These are phyloP conservation scores for Kwoniella sp. DNA, from an alignment of 768 basidiomycete species.

Conservation along the genomic window DNA sequence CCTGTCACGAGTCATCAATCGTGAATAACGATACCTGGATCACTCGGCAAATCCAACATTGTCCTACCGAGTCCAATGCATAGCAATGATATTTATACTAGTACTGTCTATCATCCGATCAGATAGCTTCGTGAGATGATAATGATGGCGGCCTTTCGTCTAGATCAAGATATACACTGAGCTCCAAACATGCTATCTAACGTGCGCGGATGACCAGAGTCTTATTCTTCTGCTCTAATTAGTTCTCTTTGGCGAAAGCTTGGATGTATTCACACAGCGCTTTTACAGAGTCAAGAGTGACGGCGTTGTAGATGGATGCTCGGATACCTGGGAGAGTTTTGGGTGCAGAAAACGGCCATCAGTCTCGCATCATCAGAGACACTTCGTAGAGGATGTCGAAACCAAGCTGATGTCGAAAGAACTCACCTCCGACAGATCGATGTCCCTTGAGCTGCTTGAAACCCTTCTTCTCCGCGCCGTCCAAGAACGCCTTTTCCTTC, in stretches of 20 bases:
- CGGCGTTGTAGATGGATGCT: constrained; percentile 84
- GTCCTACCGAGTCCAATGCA: too few relatives aligned
- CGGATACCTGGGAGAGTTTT: constrained; percentile 65
- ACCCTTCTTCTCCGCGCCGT: constrained; percentile 74
- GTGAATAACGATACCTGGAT: too few relatives aligned
- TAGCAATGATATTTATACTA: too few relatives aligned
- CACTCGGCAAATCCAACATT: too few relatives aligned
- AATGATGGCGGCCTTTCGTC: too few relatives aligned
- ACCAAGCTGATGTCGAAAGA: background rate
- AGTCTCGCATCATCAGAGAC: too few relatives aligned
- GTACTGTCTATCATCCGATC: too few relatives aligned
- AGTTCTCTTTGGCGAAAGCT: constrained; percentile 43
- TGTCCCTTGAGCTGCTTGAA: constrained; percentile 92
- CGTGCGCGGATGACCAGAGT: background rate
- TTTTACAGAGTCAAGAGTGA: constrained; percentile 74
- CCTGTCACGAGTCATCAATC: too few relatives aligned
- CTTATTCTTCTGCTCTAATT: too few relatives aligned
- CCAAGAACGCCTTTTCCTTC: constrained; percentile 72
- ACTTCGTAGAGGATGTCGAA: background rate
- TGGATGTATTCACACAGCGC: constrained; percentile 58
- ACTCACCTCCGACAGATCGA: constrained; percentile 64
- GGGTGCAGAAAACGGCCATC: background rate
- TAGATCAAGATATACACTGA: too few relatives aligned
- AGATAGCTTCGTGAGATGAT: too few relatives aligned
- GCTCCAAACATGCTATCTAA: too few relatives aligned